Evolutionary conservation across 2,329 filamentous ascomycete genomes (phyloP), one percentile per base, ranked within the genome.

Genomic region (Triangularia setosa): DNA sequence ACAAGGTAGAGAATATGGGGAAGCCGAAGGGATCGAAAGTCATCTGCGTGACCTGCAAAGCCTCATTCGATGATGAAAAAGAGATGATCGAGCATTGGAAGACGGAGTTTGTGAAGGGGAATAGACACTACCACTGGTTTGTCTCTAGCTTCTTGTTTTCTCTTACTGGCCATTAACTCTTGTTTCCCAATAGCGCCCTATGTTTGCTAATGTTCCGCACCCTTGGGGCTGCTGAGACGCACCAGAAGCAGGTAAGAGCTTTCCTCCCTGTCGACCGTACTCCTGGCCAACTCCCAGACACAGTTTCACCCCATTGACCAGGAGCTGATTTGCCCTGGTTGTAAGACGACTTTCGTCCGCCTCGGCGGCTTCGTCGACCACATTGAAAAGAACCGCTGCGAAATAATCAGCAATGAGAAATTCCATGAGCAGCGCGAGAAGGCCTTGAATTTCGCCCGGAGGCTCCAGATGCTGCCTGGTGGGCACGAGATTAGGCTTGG

Each of bases 261-360:
- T 30, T 28, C 28, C 7, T 21, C 5, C 4, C 16, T 8, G 16
- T 44, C 21, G 5, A 21, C 1, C 4, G 27, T 16, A 21, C 14
- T 27, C 18, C 18, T n/a, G 27, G 52, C 40, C 28, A 35, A 40
- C 21, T n/a, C 27, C 40, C 6, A 9, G 25, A 16, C 8, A 12
- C 14, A 68, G 67, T 12, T 62, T 18, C 67, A 68, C 53, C 40
- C 55, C 11, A 59, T 48, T 16, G 58, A 62, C 52, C 65, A 68
- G 52, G 25, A 77, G 1, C 74, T 86, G 1, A 56, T 67, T 2
- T 86, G 83, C 57, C 81, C 81, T 1, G 83, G 79, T 25, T 86
- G 83, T 64, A 59, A 69, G 0, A 64, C 69, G 1, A 72, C 72
- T 0, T 84, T 83, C 62, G 56, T 30, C 0, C 73, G 75, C 0